A percentile compares a stretch with the other conserved stretches of the same genome.
phyloP scores from a whole-genome alignment of 2,329 filamentous ascomycete species.

The Neopestalotiopsis sp. region DNA sequence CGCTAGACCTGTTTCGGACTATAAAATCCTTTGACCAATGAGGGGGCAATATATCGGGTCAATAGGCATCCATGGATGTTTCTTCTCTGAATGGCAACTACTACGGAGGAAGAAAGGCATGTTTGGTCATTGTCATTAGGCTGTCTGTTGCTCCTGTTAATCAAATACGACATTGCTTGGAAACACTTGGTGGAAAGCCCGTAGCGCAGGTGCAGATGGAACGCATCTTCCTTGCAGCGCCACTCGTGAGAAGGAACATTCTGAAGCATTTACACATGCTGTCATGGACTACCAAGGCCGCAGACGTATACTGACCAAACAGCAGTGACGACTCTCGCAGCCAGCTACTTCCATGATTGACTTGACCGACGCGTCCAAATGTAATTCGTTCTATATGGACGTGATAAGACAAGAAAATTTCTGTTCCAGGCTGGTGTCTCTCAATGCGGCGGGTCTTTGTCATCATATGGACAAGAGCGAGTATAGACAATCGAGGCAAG shows the following conservation, averaged over 20 bases:
- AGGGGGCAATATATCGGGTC: neutral
- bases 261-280: too few relatives aligned
- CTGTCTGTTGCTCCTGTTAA: too few relatives aligned
- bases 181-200: too few relatives aligned
- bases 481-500: neutral
- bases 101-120: too few relatives aligned
- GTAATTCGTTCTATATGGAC: neutral
- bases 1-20: neutral
- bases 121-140: too few relatives aligned
- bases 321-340: neutral
- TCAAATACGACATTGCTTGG: too few relatives aligned
- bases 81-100: neutral
- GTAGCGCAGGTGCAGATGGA: too few relatives aligned
- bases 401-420: neutral
- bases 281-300: too few relatives aligned
- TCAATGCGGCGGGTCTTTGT: conserved; percentile 1
- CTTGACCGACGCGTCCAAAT: neutral
- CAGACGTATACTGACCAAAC: too few relatives aligned
- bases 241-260: too few relatives aligned
- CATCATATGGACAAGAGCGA: neutral
- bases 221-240: too few relatives aligned
- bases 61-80: neutral
- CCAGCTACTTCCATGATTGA: neutral
- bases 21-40: neutral
- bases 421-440: neutral